Percentiles rank a stretch among this genome's conserved stretches.
phyloP scores from a whole-genome alignment of 2,329 filamentous ascomycete genomes.

The Aureobasidium namibiae region DNA sequence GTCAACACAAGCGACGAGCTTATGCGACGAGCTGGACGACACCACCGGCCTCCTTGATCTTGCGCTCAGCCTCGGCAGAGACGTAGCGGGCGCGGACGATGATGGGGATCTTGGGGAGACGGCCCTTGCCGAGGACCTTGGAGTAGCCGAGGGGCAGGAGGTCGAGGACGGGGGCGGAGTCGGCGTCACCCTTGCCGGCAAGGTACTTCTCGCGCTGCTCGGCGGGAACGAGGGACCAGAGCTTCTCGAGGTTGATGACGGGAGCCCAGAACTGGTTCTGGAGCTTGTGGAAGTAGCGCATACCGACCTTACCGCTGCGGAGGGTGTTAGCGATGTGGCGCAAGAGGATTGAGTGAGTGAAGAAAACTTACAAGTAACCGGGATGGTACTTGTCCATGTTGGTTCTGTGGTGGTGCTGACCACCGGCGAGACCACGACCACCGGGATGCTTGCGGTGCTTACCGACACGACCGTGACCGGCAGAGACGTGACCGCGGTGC shows the following conservation, averaged over 20 bases:
- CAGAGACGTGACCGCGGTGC: slow-evolving; percentile 94
- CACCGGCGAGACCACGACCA: slow-evolving; percentile 86
- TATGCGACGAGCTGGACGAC: slow-evolving; percentile 93
- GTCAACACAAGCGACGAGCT: slow-evolving; percentile 20
- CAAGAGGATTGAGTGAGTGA: slow-evolving; percentile 59
- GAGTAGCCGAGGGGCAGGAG: slow-evolving; percentile 95
- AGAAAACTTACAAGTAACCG: slow-evolving; percentile 68
- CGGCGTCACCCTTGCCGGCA: slow-evolving; percentile 70
- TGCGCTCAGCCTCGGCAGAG: slow-evolving; percentile 92
- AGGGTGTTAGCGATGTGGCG: slow-evolving; percentile 48
- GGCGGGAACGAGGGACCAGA: slow-evolving; percentile 88
- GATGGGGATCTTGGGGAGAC: slow-evolving; percentile 83
- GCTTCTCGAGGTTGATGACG: slow-evolving; percentile 42
- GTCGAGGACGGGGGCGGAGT: slow-evolving; percentile 95
- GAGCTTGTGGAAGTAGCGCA: slow-evolving; percentile 80
- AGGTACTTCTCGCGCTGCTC: slow-evolving; percentile 94
- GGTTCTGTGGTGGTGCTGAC: slow-evolving; percentile 96
- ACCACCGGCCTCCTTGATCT: slow-evolving; percentile 97
- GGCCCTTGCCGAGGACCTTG: slow-evolving; percentile 98
- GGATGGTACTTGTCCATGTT: slow-evolving; percentile 93
- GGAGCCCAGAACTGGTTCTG: slow-evolving; percentile 63
- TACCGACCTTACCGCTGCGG: slow-evolving; percentile 55
- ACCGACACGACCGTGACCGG: slow-evolving; percentile 96
- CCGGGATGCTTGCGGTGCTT: slow-evolving; percentile 91
- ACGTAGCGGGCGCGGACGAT: slow-evolving; percentile 95